Base-by-base conservation (phyloP, 257 asterid genomes). In the Ilex aquifolium region DNA sequence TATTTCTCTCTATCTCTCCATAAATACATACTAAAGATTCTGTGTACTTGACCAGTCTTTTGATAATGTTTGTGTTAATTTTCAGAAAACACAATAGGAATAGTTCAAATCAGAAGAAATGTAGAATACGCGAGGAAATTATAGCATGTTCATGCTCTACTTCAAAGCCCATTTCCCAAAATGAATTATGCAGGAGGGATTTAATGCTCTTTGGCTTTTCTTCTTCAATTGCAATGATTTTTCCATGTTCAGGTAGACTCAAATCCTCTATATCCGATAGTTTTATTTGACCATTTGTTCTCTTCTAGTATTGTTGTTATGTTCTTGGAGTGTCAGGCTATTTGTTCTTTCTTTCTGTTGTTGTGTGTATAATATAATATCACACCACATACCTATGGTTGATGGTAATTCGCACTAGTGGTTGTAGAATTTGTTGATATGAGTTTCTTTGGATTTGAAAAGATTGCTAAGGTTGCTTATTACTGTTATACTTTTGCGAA, bases 181-280 rank as follows among this genome's bases (percentile, higher is more conserved):
- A 61, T 76, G 86, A 78, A 62, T 31, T 81, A 72, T 77, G 65
- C 57, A 81, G 81, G 73, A 84, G 91, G 76, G 87, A 81, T 74
- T 77, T 86, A 46, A 63, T 79, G 79, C 67, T 83, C 50, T 46
- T 65, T 68, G 91, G 84, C 21, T 65, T 83, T 44, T 83, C 87
- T 66, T 78, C 88, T 62, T 81, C 95, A 13, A 69, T 83, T 48
- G 71, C 83, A 68, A 73, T 83, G 29, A 39, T 72, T 70, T 79
- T 83, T 61, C 88, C 87, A 39, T 65, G 67, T 65, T 57, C 66
- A 63, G 90, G 95, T 86, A 72, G 69, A 57, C 59, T 53, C 52
- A 6, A 32, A 29, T 31, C 13, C 40, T 11, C 31, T 15, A 56
- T 49, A 1, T 14, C 32, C 14, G 21, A 46, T 12, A 11, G 52